Percentiles rank a stretch among this genome's conserved stretches.
Conservation (phyloP, 352 stramenopile genomes). For the Phytophthora sp. region DNA sequence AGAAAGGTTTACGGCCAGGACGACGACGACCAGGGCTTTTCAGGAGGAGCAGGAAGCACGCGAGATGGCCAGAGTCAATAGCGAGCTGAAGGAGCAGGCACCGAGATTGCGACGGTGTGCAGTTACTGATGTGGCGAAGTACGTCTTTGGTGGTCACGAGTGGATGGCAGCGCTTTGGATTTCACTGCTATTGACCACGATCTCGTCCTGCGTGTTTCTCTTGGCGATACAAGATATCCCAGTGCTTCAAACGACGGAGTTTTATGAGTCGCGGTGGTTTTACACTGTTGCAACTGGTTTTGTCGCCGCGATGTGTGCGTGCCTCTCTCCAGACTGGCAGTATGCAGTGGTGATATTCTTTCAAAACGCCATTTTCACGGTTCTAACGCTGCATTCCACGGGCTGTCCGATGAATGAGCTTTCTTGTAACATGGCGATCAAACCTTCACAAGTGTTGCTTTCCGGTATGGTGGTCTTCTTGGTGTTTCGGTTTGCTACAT, state of each 20-base stretch:
- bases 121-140: conserved; percentile 27
- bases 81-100: conserved; percentile 31
- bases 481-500: conserved; percentile 51
- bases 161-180: conserved; percentile 52
- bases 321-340: conserved; percentile 55
- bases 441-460: conserved; percentile 43
- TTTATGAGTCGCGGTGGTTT: conserved; percentile 57
- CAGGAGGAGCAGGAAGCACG: conserved; percentile 34
- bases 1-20: conserved; percentile 2
- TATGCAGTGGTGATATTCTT: conserved; percentile 50
- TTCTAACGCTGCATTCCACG: conserved; percentile 62
- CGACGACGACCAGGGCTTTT: conserved; percentile 19
- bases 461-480: conserved; percentile 46
- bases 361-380: conserved; percentile 54
- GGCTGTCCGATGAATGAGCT: conserved; percentile 67
- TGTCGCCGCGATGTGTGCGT: conserved; percentile 52
- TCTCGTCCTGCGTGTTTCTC: conserved; percentile 45
- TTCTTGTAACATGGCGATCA: conserved; percentile 40
- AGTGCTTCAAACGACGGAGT: conserved; percentile 47
- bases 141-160: conserved; percentile 37
- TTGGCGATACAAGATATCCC: conserved; percentile 34
- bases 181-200: conserved; percentile 33
- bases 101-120: conserved; percentile 30
- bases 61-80: conserved; percentile 33
- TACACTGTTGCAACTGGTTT: conserved; percentile 46